Percentiles rank a stretch among this genome's conserved stretches.
These are phyloP conservation scores for Poa pratensis DNA, from an alignment of 176 grass and related monocot genomes.

Conservation along the genomic window DNA sequence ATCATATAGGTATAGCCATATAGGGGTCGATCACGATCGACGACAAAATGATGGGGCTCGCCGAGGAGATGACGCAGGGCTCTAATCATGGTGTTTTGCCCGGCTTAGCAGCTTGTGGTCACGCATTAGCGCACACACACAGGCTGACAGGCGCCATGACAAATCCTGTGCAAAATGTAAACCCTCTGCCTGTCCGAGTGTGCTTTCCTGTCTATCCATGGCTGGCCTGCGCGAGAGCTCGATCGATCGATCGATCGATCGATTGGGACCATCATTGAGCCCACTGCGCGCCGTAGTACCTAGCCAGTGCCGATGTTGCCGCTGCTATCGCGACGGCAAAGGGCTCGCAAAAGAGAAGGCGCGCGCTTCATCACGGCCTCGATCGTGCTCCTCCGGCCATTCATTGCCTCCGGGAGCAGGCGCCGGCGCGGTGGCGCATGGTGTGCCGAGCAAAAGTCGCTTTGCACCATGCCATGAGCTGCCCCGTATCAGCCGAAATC, in stretches of 20 bases:
- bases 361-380: not conserved
- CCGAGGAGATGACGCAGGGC: constrained; percentile 52
- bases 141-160: too few species aligned
- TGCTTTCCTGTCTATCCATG: not conserved
- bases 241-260: constrained; percentile 27
- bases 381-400: constrained; percentile 53
- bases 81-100: constrained; percentile 58
- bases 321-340: not conserved
- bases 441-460: constrained; percentile 41
- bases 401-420: constrained; percentile 55
- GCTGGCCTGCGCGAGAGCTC: constrained; percentile 24
- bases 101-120: not conserved
- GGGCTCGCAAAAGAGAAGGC: constrained; percentile 10
- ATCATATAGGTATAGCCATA: not conserved
- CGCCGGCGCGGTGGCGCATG: constrained; percentile 20
- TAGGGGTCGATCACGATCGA: constrained; percentile 15
- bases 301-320: not conserved
- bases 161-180: not conserved
- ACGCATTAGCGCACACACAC: constrained; percentile 13
- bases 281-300: constrained; percentile 5
- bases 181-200: not conserved
- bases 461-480: constrained; percentile 16
- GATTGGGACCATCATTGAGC: constrained; percentile 65
- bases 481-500: not conserved
- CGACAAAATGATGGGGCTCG: constrained; percentile 70